Evolutionary conservation across 2,329 filamentous ascomycete species (phyloP).

Genomic region (Chaetomiaceae sp.): DNA sequence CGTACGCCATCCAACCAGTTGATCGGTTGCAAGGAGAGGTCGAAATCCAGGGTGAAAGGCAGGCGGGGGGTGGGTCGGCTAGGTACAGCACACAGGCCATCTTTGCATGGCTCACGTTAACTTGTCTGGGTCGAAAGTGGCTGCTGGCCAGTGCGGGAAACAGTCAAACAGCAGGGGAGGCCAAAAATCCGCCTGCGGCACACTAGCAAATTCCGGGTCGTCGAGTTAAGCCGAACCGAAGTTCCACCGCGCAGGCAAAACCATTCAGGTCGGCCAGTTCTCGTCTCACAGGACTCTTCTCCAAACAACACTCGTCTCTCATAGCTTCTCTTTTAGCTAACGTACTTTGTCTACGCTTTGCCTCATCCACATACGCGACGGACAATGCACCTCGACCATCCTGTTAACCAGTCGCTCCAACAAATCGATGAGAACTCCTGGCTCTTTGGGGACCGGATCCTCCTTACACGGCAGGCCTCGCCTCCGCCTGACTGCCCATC

Average conservation of each 20-base stretch:
- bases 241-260: neutral
- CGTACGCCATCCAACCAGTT: no score
- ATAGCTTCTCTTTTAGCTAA: neutral
- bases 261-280: no score
- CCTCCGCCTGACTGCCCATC: slow-evolving; percentile 2
- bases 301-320: neutral
- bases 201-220: neutral
- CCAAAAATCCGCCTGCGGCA: no score
- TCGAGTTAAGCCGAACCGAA: neutral
- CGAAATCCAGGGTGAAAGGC: no score
- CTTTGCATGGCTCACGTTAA: no score
- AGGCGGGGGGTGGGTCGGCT: no score
- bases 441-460: slow-evolving; percentile 9
- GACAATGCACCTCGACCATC: slow-evolving; percentile 6
- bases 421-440: slow-evolving; percentile 12
- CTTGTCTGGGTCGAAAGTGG: no score
- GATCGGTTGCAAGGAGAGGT: no score
- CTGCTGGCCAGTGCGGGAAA: no score
- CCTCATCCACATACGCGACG: neutral
- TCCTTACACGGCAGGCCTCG: slow-evolving; percentile 6
- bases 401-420: slow-evolving; percentile 10
- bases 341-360: neutral
- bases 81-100: no score
- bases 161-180: no score
- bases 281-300: neutral